phyloP scores from a whole-genome alignment of 805 yeast species.

The Pichia gijzeniarum region DNA sequence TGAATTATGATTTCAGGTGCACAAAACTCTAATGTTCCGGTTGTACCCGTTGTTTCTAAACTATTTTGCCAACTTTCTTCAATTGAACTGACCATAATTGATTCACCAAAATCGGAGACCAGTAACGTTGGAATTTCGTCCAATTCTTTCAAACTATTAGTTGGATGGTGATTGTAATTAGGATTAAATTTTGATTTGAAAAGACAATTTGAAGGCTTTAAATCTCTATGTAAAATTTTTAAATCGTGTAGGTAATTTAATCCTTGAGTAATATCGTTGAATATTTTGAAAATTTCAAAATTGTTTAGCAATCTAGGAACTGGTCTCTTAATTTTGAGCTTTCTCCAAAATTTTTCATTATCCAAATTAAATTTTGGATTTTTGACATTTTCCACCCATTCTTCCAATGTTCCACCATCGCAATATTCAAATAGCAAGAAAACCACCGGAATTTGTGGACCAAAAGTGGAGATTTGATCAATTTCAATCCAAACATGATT shows the following conservation, averaged over 20 bases:
- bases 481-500: conserved; percentile 91
- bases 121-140: conserved; percentile 55
- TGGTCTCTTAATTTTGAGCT: conserved; percentile 12
- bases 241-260: conserved; percentile 63
- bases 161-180: conserved; percentile 18
- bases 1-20: conserved; percentile 70
- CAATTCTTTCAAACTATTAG: conserved; percentile 20
- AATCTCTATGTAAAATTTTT: conserved; percentile 80
- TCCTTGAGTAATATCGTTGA: conserved; percentile 63
- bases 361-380: conserved; percentile 34
- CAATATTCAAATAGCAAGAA: conserved; percentile 84
- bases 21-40: conserved; percentile 83
- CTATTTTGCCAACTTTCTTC: conserved; percentile 14
- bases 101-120: conserved; percentile 88
- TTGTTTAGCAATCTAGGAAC: conserved; percentile 34
- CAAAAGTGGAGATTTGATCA: conserved; percentile 44
- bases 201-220: conserved; percentile 85
- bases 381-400: conserved; percentile 38
- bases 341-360: conserved; percentile 31
- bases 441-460: conserved; percentile 53
- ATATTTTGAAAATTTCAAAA: conserved; percentile 60
- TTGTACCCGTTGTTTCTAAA: conserved; percentile 68
- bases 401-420: conserved; percentile 82
- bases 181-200: conserved; percentile 35
- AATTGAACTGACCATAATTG: conserved; percentile 60